Evolutionary conservation across 805 yeast genomes (phyloP).

Genomic region (Cyberlindnera sargentensis): DNA sequence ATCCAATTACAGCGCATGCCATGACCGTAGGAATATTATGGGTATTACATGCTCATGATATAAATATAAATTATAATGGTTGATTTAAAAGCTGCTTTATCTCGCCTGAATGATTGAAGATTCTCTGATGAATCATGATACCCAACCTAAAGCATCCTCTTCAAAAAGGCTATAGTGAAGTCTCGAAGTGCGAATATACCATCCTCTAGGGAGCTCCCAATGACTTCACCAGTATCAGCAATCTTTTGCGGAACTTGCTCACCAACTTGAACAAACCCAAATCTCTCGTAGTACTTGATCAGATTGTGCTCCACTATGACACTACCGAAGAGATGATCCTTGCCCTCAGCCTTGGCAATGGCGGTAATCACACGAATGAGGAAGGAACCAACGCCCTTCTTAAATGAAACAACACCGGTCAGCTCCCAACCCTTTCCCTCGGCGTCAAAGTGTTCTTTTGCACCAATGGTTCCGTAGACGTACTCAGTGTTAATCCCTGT

Average conservation of each 20-base stretch:
- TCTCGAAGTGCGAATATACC: slow-evolving; percentile 14
- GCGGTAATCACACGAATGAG: slow-evolving; percentile 4
- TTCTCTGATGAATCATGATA: too few relatives aligned
- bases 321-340: slow-evolving; percentile 7
- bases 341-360: slow-evolving; percentile 1
- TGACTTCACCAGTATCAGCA: slow-evolving; percentile 14
- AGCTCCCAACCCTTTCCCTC: slow-evolving; percentile 12
- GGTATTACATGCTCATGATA: too few relatives aligned
- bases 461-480: slow-evolving; percentile 15
- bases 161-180: slow-evolving; percentile 18
- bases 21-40: too few relatives aligned
- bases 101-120: too few relatives aligned
- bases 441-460: slow-evolving; percentile 4
- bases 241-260: slow-evolving; percentile 7
- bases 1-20: too few relatives aligned
- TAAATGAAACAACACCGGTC: slow-evolving; percentile 18
- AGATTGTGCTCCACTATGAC: slow-evolving; percentile 18
- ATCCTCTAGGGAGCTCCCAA: slow-evolving; percentile 15
- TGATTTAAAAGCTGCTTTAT: too few relatives aligned
- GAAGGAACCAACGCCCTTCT: slow-evolving; percentile 15
- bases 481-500: not conserved
- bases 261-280: slow-evolving; percentile 15
- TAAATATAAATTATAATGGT: too few relatives aligned
- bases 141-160: slow-evolving; percentile 2
- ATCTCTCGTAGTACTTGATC: slow-evolving; percentile 8